Conservation (phyloP, 495 filamentous ascomycete genomes). For the Lasiosphaeris hirsuta region DNA sequence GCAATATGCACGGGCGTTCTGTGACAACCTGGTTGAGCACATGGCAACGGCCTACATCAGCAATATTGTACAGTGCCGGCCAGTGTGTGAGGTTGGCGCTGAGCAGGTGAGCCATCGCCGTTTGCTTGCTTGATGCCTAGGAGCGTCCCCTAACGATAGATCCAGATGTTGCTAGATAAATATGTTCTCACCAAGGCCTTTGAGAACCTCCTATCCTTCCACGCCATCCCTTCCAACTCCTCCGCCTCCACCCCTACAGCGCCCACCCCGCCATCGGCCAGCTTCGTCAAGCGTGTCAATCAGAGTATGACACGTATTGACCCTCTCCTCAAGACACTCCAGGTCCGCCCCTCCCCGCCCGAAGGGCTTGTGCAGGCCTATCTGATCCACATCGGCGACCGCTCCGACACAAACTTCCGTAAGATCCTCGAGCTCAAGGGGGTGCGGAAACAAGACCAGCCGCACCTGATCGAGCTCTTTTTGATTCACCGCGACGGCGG, state of each 20-base stretch:
- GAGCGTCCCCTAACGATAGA: slow-evolving; percentile 6
- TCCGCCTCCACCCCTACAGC: slow-evolving; percentile 26
- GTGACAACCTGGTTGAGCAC: slow-evolving; percentile 87
- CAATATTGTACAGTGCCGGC: slow-evolving; percentile 83
- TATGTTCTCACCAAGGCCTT: slow-evolving; percentile 88
- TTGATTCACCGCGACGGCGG: slow-evolving; percentile 68
- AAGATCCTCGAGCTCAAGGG: slow-evolving; percentile 94
- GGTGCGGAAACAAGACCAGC: slow-evolving; percentile 77
- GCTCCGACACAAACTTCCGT: slow-evolving; percentile 88
- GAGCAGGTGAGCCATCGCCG: slow-evolving; percentile 62
- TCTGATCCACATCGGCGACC: slow-evolving; percentile 88
- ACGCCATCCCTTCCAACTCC: slow-evolving; percentile 27
- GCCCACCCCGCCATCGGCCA: slow-evolving; percentile 48
- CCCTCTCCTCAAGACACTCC: slow-evolving; percentile 90
- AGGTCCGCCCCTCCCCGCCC: slow-evolving; percentile 84
- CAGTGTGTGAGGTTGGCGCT: slow-evolving; percentile 90
- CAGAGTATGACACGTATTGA: slow-evolving; percentile 82
- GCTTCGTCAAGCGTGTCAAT: slow-evolving; percentile 86
- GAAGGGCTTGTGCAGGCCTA: slow-evolving; percentile 97
- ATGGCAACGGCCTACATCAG: slow-evolving; percentile 73
- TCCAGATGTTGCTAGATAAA: slow-evolving; percentile 83
- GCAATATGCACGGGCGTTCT: slow-evolving; percentile 91
- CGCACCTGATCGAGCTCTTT: slow-evolving; percentile 83
- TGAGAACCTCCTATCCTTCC: slow-evolving; percentile 60
- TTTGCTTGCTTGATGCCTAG: neutral